Evolutionary conservation across 805 yeast species (phyloP), one percentile per base, ranked within the genome.

Genomic region (Wickerhamomyces strasburgensis): DNA sequence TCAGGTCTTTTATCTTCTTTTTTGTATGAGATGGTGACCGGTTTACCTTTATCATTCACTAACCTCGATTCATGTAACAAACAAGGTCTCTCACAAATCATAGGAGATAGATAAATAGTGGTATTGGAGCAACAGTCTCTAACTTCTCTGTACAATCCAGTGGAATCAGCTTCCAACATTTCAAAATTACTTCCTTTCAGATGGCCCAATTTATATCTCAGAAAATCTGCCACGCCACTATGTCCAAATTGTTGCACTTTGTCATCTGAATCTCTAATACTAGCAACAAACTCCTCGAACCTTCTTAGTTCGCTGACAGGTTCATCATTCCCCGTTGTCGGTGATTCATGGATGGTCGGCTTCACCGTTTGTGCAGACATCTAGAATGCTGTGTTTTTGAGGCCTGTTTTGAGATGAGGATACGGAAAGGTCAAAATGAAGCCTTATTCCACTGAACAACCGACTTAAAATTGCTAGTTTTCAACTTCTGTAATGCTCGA

Each of bases 161-260:
- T 40, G 8, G 34, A 14, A 11, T 43, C 46, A 18, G 33, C 27
- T n/a, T 34, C 19, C 18, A 39, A 28, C 21, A 32, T 14, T 27
- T 50, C 52, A 17, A 50, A 48, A 29, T 40, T 40, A 19, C 48
- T 41, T 2, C 50, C 49, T 30, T 39, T 40, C 28, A 51, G 25
- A 31, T 48, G 50, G 4, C 52, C 54, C 5, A 49, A 43, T 27
- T 49, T 43, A 33, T 46, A 51, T 3, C 39, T 38, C 13, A 51
- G 34, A 29, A 51, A 51, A 16, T 41, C 40, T 1, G 50, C 56
- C n/a, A 42, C 38, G 2, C 56, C 56, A 27, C 40, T 34, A 27
- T 46, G 49, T 19, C 35, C 39, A 17, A 40, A 18, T 19, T 42
- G 43, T 17, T 34, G 26, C 23, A 31, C 21, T 16, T 34, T n/a